Base-by-base conservation (phyloP, 2,329 filamentous ascomycete species). In the Talaromyces sp. region DNA sequence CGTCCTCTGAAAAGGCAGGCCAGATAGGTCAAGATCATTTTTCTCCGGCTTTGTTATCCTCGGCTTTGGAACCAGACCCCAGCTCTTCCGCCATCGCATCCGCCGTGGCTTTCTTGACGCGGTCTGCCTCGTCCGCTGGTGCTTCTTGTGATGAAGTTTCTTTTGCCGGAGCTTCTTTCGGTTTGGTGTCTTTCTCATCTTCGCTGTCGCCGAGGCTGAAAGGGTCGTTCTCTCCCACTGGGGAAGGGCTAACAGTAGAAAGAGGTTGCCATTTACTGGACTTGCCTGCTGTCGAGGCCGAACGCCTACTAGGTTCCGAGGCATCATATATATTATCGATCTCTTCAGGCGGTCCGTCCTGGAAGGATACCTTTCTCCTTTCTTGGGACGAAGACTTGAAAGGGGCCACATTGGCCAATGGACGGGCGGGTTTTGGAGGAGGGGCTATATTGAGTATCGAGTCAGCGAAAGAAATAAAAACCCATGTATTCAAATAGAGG, bases 261-360 rank as follows among this genome's bases (percentile, higher is more conserved):
- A 99, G 80, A 9, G 95, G 94, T 76, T 99, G 94, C 95, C 95
- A 99, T 80, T 99, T 99, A 84, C 93, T 97, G 53, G 85, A 78
- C 79, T 92, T 95, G 66, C 79, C 77, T 55, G 82, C 81, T n/a
- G 70, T 68, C 4, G 73, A 70, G 55, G 80, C 74, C 67, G 76
- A 72, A 82, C 86, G 76, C 82, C 87, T 67, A 80, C 80, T 31
- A 76, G 82, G 58, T 79, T 78, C 73, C 73, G 87, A 85, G 10
- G 84, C 81, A 61, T 88, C 85, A 72, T 96, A 95, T 62, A 89
- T 73, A 36, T 82, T 87, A 68, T 89, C 85, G 54, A 96, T 93
- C 71, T 96, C 92, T 69, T 96, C 91, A 2, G 91, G 86, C 10
- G 86, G 85, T 1, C 86, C 86, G 34, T 83, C 81, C 69, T 85